Evolutionary conservation across 73 alveolate species (phyloP).

Genomic region (Effrenium voratum): DNA sequence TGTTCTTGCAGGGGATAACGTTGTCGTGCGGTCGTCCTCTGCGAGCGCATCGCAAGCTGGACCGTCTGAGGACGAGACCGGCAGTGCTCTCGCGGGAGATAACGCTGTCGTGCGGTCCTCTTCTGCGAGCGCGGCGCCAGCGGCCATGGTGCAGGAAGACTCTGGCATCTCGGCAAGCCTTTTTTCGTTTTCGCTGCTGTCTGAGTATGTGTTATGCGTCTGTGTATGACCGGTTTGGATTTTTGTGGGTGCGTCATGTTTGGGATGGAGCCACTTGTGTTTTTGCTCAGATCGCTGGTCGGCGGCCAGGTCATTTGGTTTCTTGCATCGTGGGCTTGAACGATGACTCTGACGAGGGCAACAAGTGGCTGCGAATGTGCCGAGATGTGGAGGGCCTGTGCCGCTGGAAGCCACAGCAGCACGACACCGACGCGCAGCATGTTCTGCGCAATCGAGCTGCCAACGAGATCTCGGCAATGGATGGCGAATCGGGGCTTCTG

Average conservation of each 20-base stretch:
- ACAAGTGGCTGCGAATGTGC: background rate
- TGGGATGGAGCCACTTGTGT: background rate
- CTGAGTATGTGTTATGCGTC: background rate
- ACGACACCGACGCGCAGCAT: background rate
- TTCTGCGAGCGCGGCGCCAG: too few species aligned
- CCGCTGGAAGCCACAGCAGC: background rate
- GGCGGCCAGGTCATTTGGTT: background rate
- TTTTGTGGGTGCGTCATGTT: too few species aligned
- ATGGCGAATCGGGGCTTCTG: background rate
- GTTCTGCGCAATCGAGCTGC: background rate
- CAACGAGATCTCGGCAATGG: background rate
- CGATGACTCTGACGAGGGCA: background rate
- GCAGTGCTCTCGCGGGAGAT: too few species aligned
- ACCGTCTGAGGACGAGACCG: too few species aligned
- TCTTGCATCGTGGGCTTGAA: conserved; percentile 14
- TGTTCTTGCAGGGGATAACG: too few species aligned
- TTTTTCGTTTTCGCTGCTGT: background rate
- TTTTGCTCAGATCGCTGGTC: background rate
- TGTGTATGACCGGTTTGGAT: too few species aligned
- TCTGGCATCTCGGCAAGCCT: background rate
- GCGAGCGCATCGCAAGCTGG: too few species aligned
- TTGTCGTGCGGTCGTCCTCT: too few species aligned
- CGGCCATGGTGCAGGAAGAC: too few species aligned
- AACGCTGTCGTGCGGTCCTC: too few species aligned
- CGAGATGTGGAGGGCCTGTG: background rate